These are phyloP conservation scores for Russula ochroleuca DNA, from an alignment of 768 basidiomycete species.

Conservation along the genomic window DNA sequence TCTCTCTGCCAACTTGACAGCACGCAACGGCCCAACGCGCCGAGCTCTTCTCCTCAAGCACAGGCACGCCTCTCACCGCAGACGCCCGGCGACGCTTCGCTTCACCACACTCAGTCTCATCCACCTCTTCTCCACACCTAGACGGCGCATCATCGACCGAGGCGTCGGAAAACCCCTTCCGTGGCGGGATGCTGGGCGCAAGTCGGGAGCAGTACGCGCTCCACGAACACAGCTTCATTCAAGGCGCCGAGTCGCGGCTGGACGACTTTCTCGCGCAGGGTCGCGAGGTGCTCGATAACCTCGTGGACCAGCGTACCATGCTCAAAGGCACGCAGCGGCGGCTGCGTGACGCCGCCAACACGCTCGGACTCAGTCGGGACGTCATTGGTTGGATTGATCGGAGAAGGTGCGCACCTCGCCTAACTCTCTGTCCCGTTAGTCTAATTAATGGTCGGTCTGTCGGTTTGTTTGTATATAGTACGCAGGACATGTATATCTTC, in stretches of 20 bases:
- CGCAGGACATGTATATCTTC: conserved; percentile 95
- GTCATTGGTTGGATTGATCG: conserved; percentile 98
- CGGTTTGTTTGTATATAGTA: conserved; percentile 51
- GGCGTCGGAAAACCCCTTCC: conserved; percentile 83
- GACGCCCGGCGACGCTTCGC: conserved; percentile 62
- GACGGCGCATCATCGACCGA: conserved; percentile 30
- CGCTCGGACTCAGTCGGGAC: conserved; percentile 85
- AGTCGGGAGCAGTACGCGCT: conserved; percentile 75
- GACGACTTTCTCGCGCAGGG: conserved; percentile 94
- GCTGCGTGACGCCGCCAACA: conserved; percentile 87
- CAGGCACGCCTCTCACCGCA: conserved; percentile 29
- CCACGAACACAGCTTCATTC: conserved; percentile 84
- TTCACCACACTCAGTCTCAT: conserved; percentile 27
- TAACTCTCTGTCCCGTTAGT: too few species aligned
- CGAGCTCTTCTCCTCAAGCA: conserved; percentile 54
- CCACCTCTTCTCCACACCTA: not conserved
- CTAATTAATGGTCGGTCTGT: not conserved
- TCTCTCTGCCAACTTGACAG: conserved; percentile 36
- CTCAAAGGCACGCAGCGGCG: conserved; percentile 91
- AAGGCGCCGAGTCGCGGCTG: conserved; percentile 72
- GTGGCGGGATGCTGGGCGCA: conserved; percentile 48
- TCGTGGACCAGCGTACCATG: conserved; percentile 89
- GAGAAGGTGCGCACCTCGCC: conserved; percentile 62
- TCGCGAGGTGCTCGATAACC: conserved; percentile 82
- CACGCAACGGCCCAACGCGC: conserved; percentile 54